phyloP scores from a whole-genome alignment of 208 protist species.

The Trypanosoma congolense region DNA sequence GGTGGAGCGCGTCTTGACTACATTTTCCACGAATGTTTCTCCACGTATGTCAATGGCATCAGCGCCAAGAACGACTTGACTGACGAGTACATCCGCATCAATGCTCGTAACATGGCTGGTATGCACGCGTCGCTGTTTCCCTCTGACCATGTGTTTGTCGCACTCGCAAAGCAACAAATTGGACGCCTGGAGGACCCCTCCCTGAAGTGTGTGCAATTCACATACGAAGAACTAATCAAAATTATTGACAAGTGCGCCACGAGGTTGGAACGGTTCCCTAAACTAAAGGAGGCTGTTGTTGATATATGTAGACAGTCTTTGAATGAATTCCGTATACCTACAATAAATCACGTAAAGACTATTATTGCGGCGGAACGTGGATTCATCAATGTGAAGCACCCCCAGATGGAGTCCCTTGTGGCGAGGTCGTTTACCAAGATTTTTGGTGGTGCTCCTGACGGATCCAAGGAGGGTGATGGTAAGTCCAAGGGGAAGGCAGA shows the following conservation, averaged over 20 bases:
- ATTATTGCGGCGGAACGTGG: slow-evolving; percentile 94
- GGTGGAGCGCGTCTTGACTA: slow-evolving; percentile 95
- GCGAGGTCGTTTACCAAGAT: slow-evolving; percentile 77
- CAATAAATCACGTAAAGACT: slow-evolving; percentile 86
- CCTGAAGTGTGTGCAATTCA: slow-evolving; percentile 93
- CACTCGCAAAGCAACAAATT: slow-evolving; percentile 94
- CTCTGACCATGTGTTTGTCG: slow-evolving; percentile 95
- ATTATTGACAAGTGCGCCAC: slow-evolving; percentile 80
- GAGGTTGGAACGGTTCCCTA: slow-evolving; percentile 86
- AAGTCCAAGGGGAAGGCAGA: slow-evolving; percentile 15
- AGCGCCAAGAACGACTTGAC: slow-evolving; percentile 89
- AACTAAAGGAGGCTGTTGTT: slow-evolving; percentile 83
- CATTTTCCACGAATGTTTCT: slow-evolving; percentile 95
- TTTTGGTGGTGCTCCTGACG: slow-evolving; percentile 36
- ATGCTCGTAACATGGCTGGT: slow-evolving; percentile 95
- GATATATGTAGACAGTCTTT: slow-evolving; percentile 86
- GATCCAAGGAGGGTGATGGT: slow-evolving; percentile 1
- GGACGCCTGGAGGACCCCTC: slow-evolving; percentile 91
- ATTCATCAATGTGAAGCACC: slow-evolving; percentile 96
- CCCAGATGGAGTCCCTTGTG: slow-evolving; percentile 78
- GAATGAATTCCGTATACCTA: slow-evolving; percentile 70
- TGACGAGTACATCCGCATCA: slow-evolving; percentile 94
- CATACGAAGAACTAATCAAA: slow-evolving; percentile 94
- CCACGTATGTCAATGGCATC: slow-evolving; percentile 82
- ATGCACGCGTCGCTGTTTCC: slow-evolving; percentile 95